These are phyloP conservation scores for Thuja plicata DNA, from an alignment of 83 land plant genomes.

Conservation along the genomic window DNA sequence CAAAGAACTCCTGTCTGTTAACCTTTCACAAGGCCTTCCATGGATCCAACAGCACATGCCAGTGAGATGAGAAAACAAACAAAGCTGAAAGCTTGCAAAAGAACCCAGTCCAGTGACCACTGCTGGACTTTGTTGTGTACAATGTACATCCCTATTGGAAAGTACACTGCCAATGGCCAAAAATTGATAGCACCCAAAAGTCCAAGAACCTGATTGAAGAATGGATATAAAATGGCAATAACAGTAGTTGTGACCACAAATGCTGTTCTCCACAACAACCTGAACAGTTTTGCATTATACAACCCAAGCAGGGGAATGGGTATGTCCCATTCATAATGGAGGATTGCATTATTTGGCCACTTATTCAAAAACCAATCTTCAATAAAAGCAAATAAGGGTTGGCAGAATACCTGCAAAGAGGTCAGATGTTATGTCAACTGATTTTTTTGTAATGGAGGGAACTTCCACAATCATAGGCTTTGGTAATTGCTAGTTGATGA, in stretches of 20 bases:
- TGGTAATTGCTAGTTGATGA: not conserved
- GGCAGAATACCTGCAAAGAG: conserved; percentile 60
- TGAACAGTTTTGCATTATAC: conserved; percentile 32
- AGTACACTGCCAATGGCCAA: conserved; percentile 89
- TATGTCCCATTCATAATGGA: conserved; percentile 24
- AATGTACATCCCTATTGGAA: conserved; percentile 83
- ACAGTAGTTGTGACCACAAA: conserved; percentile 63
- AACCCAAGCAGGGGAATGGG: conserved; percentile 36
- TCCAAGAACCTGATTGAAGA: conserved; percentile 80
- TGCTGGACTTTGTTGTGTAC: conserved; percentile 44
- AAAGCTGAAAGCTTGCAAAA: conserved; percentile 47
- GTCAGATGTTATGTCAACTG: not conserved
- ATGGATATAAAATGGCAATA: conserved; percentile 76
- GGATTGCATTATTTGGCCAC: conserved; percentile 45
- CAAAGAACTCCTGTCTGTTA: not conserved
- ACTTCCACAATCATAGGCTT: not conserved
- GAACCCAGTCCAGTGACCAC: conserved; percentile 64
- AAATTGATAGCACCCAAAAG: conserved; percentile 79
- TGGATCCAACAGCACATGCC: conserved; percentile 54
- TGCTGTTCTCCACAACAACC: conserved; percentile 55
- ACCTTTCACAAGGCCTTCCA: conserved; percentile 48
- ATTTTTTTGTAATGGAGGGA: not conserved
- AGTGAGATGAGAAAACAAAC: conserved; percentile 50
- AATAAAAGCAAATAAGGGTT: conserved; percentile 74
- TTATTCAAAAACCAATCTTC: conserved; percentile 49